Evolutionary conservation across 2,329 filamentous ascomycete species (phyloP), one percentile per base, ranked within the genome.

Genomic region (Penicillium sp.): DNA sequence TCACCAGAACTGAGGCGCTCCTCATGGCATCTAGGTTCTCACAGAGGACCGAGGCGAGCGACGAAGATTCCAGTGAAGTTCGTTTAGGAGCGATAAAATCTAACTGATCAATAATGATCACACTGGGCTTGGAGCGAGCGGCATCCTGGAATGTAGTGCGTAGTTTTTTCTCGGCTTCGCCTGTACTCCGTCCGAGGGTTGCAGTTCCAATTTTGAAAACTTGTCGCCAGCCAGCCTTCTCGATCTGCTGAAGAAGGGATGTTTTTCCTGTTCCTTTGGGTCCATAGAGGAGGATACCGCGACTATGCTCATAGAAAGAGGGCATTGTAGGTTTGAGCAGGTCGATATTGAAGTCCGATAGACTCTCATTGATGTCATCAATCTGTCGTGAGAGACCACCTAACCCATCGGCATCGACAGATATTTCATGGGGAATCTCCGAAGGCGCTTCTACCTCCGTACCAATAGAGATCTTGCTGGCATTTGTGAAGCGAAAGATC

Each of bases 211-310:
- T 64, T 49, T 61, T 81, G 61, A 89, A 82, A 1, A 92, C 84
- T 40, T 83, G 84, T 22, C 84, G 85, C 89, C 91, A 96, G 55
- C 81, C 82, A 0, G 85, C 84, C 6, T 79, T 81, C 8, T 86
- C 83, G 20, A 97, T 79, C 29, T 84, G 82, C 15, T 87, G 73
- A 1, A 97, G 77, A 0, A 97, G 78, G 60, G 89, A 81, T 0
- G 85, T 88, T 75, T 97, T 97, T 23, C 93, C 93, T 0, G 90
- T 95, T 11, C 93, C 92, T 58, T 85, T 84, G 18, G 89, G 87
- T 14, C 93, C 93, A 69, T 95, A 87, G 4, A 97, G 79, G 23
- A 94, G 80, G 33, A 94, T 81, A 0, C 85, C 85, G 50, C 82
- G 82, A 76, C 62, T 74, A 64, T 68, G 70, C 65, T 65, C 69